Evolutionary conservation across 208 protist species (phyloP).

Genomic region (Wallacemonas sp.): DNA sequence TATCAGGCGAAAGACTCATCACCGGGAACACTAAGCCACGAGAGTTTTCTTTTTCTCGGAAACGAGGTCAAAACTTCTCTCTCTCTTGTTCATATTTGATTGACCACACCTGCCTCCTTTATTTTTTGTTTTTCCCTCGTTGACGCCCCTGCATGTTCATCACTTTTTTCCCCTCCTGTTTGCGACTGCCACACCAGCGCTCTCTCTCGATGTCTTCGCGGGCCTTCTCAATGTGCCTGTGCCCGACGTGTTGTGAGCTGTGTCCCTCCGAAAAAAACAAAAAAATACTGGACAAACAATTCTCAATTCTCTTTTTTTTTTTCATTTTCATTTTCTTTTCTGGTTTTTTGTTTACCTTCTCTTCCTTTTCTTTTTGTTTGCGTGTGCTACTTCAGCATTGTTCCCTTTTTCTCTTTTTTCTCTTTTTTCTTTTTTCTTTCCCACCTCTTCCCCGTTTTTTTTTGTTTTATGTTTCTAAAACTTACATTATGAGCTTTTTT

Average conservation of each 20-base stretch:
- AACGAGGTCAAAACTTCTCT: too few relatives aligned
- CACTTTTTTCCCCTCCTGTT: background rate
- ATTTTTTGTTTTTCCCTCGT: conserved; percentile 13
- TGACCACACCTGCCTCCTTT: background rate
- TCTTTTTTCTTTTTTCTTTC: background rate
- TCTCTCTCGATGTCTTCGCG: too few relatives aligned
- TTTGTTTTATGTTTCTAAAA: too few relatives aligned
- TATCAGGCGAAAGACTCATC: background rate
- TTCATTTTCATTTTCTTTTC: background rate
- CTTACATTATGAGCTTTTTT: too few relatives aligned
- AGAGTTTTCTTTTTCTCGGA: background rate
- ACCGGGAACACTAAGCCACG: background rate
- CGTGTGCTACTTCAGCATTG: background rate
- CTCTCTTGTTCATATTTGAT: background rate
- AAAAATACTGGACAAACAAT: background rate
- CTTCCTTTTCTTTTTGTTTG: conserved; percentile 10
- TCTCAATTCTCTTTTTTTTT: background rate
- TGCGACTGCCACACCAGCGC: too few relatives aligned
- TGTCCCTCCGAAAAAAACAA: too few relatives aligned
- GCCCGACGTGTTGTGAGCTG: too few relatives aligned
- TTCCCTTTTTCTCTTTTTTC: background rate
- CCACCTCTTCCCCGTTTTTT: too few relatives aligned
- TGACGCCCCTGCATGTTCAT: background rate
- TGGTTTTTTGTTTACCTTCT: conserved; percentile 7
- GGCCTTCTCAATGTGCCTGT: too few relatives aligned